These are phyloP conservation scores for Ailanthus altissimus DNA, from an alignment of 345 rosid species.

Conservation along the genomic window DNA sequence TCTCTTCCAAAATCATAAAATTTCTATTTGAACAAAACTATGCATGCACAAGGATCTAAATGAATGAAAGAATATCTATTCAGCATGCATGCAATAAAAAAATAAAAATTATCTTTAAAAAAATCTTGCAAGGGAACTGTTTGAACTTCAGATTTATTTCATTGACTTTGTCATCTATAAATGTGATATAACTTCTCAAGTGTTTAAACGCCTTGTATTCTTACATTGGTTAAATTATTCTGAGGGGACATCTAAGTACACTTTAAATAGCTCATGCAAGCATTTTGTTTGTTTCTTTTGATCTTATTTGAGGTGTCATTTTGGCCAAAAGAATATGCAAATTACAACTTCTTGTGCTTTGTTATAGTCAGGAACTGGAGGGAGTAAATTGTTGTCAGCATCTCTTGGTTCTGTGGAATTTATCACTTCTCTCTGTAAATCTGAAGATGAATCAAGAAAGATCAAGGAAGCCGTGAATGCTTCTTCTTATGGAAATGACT, in stretches of 20 bases:
- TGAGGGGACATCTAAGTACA: no score
- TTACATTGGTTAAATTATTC: not conserved
- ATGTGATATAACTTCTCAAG: not conserved
- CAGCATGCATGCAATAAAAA: no score
- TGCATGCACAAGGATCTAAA: not conserved
- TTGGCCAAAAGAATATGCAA: not conserved
- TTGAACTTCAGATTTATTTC: not conserved
- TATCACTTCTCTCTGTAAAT: slow-evolving; percentile 71
- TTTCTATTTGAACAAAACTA: no score
- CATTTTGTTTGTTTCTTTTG: not conserved
- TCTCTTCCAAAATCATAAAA: not conserved
- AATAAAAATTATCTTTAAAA: no score
- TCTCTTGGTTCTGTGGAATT: slow-evolving; percentile 96
- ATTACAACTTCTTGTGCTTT: slow-evolving; percentile 30
- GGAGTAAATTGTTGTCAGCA: slow-evolving; percentile 58
- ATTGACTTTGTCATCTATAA: not conserved
- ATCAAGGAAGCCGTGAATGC: slow-evolving; percentile 78
- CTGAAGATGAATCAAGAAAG: slow-evolving; percentile 71
- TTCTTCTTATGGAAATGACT: slow-evolving; percentile 77
- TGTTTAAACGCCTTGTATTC: not conserved
- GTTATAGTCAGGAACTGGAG: slow-evolving; percentile 63
- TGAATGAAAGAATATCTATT: not conserved
- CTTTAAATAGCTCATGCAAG: not conserved
- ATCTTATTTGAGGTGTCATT: not conserved
- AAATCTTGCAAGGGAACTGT: no score